These are phyloP conservation scores for Fomitopsis betulina DNA, from an alignment of 1,284 basidiomycete species.

Conservation along the genomic window DNA sequence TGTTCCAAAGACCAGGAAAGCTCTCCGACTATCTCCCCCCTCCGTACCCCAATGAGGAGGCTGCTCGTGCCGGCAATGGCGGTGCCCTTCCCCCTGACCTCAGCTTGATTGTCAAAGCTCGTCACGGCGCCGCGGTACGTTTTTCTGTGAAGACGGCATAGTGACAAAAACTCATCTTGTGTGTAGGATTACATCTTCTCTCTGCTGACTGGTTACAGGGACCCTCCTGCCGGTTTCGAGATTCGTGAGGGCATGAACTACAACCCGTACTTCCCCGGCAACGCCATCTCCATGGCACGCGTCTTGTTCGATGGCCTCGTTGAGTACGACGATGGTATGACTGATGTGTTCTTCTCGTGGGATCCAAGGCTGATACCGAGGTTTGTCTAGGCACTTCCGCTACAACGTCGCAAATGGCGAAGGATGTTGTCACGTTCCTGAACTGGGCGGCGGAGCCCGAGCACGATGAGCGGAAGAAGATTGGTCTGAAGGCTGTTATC, in stretches of 20 bases:
- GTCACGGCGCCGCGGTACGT: constrained; percentile 91
- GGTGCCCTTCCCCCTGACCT: constrained; percentile 98
- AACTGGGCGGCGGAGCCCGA: constrained; percentile 97
- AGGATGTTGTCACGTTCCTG: constrained; percentile 96
- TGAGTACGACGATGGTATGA: constrained; percentile 87
- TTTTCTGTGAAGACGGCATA: neutral
- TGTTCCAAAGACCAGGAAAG: constrained; percentile 98
- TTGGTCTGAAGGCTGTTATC: constrained; percentile 91
- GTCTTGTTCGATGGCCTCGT: constrained; percentile 94
- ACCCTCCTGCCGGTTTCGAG: constrained; percentile 95
- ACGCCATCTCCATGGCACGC: constrained; percentile 98
- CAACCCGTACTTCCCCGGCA: constrained; percentile 97
- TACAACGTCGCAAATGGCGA: constrained; percentile 99
- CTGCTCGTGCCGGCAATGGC: constrained; percentile 90
- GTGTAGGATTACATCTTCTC: constrained; percentile 93
- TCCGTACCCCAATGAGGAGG: constrained; percentile 98
- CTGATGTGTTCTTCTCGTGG: neutral
- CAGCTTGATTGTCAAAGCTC: constrained; percentile 96
- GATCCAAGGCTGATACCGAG: neutral
- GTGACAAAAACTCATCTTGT: constrained; percentile 2
- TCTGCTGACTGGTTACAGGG: constrained; percentile 95
- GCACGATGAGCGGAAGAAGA: constrained; percentile 96
- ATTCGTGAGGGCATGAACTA: constrained; percentile 98
- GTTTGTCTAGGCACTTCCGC: constrained; percentile 77
- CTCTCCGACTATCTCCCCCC: constrained; percentile 94